Base-by-base conservation (phyloP, 2,329 filamentous ascomycete species). In the Tolypocladium ophioglossoides region DNA sequence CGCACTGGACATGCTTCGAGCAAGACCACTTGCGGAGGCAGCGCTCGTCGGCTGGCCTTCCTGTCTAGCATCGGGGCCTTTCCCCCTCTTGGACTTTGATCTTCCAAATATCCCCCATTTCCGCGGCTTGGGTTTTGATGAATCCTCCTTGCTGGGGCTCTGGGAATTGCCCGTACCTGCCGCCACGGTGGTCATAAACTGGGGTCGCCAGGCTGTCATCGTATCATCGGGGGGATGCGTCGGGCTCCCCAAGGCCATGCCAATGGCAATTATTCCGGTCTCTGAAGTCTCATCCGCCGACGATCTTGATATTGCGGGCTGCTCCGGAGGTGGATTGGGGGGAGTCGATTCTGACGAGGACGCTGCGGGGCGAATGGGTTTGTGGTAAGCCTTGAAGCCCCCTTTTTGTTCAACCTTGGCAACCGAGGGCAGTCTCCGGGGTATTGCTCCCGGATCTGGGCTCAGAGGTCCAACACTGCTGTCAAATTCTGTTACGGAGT, bases 231-330 rank as follows among this genome's bases (percentile, higher is more conserved):
- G 70, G 18, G 70, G 67, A 40, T 73, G 72, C n/a, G 75, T 72
- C 27, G 87, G 87, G 62, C 86, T 90, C 35, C 86, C 87, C 54
- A 90, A 70, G 1, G 87, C 87, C 77, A 91, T 84, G 11, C 87
- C 87, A 57, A 91, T 90, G 60, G 73, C 75, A 57, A 66, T 65
- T n/a, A 67, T 58, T 12, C 63, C 63, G 22, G 60, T 63, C 41
- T 63, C 60, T 14, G 58, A 50, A 18, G 53, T 51, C 2, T 74
- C 73, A 34, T 64, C 67, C 52, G 73, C n/a, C 9, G 49, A 24
- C n/a, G n/a, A 24, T 18, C 11, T 40, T 27, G 52, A 47, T 14
- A 22, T n/a, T 2, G 35, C 9, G 30, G 24, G 12, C 11, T 34
- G 48, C 4, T 53, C 44, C 20, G 10, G 24, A 7, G 48, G 40